Evolutionary conservation across 352 stramenopile species (phyloP).

Genomic region (Pseudoperonospora humuli): DNA sequence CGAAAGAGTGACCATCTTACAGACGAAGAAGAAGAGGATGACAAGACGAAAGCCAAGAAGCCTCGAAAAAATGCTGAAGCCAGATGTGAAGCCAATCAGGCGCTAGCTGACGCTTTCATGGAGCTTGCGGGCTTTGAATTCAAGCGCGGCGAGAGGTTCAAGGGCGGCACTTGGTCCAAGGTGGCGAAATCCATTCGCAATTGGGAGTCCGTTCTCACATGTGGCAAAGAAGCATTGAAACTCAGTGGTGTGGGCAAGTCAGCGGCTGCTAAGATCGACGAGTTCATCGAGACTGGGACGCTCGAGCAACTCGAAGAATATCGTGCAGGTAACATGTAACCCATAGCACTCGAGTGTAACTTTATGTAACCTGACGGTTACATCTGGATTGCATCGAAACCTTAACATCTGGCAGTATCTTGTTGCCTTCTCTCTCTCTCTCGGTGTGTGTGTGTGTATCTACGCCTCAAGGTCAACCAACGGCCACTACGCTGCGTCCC

Average conservation of each 20-base stretch:
- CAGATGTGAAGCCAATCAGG: constrained; percentile 55
- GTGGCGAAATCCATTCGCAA: constrained; percentile 80
- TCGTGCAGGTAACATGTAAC: constrained; percentile 74
- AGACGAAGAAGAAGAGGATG: constrained; percentile 33
- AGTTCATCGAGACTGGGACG: constrained; percentile 79
- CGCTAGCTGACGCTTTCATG: constrained; percentile 60
- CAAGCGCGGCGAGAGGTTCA: constrained; percentile 82
- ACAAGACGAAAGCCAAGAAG: constrained; percentile 43
- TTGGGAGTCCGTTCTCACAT: constrained; percentile 46
- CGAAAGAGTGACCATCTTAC: constrained; percentile 12
- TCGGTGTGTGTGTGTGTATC: too few species aligned
- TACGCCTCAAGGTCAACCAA: too few species aligned
- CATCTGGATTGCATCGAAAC: constrained; percentile 2
- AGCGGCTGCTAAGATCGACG: constrained; percentile 73
- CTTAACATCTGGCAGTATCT: constrained; percentile 7
- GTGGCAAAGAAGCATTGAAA: constrained; percentile 74
- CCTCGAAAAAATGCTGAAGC: constrained; percentile 50
- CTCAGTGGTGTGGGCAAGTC: constrained; percentile 83
- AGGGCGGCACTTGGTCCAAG: constrained; percentile 83
- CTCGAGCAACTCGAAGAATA: constrained; percentile 78
- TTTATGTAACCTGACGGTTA: neutral
- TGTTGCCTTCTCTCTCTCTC: neutral
- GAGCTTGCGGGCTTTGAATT: constrained; percentile 86
- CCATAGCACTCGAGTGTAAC: neutral
- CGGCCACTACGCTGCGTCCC: too few species aligned